Evolutionary conservation across 1,284 basidiomycete species (phyloP), one percentile per base, ranked within the genome.

Genomic region (Ustilago tritici): DNA sequence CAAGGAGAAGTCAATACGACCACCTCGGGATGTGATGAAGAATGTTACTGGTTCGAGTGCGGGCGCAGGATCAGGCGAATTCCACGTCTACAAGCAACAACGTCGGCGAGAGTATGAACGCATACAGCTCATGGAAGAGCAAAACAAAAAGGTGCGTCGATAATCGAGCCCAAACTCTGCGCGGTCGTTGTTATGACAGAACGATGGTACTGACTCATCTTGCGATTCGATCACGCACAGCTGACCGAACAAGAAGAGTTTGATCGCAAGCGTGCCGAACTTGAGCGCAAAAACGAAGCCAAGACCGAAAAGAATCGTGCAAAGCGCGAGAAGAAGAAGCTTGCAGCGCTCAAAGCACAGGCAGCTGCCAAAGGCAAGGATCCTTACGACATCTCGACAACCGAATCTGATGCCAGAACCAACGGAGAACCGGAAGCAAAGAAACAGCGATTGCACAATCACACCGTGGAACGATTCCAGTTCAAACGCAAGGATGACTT

Each of bases 51-150:
- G 85, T 47, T 82, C 79, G 41, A 84, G 78, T 47, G 83, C 85
- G 19, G 85, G 85, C 14, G 85, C 85, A 12, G 85, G 85, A 6
- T 82, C 80, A 49, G 85, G 85, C 43, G 85, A 86, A 60, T 86
- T 86, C 50, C 97, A 99, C 85, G 97, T 99, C 4, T 99, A 99
- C 89, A 99, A 99, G 87, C 95, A 97, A 52, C 91, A 92, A 76
- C 88, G 97, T 73, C 89, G 96, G 83, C 89, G 95, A 83, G 97
- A 99, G 88, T 98, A 96, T 82, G 97, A 99, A 87, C 89, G 97
- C 56, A 86, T 99, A 62, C 94, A 93, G 87, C 82, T 96, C 10
- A 92, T 99, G 90, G 94, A 97, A 76, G 94, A 97, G 72, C 88
- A 91, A 76, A 87, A 91, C 10, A 89, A 90, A 82, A 92, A 92